Percentiles rank a stretch among this genome's conserved stretches.
phyloP scores from a whole-genome alignment of 2,329 filamentous ascomycete species.

The Penicillium sp. region DNA sequence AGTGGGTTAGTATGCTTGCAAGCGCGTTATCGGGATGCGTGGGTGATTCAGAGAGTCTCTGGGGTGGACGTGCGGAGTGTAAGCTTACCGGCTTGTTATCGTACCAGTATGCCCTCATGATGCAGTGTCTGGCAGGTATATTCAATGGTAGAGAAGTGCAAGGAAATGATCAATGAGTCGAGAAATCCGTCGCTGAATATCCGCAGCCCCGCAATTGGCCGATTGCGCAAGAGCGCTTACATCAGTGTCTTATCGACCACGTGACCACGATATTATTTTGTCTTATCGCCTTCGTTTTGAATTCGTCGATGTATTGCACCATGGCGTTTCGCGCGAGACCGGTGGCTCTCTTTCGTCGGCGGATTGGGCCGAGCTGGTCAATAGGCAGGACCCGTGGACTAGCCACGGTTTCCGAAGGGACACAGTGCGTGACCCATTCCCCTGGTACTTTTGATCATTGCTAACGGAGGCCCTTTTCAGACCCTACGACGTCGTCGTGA shows the following conservation, averaged over 20 bases:
- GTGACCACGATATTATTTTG: constrained; percentile 14
- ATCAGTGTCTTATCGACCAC: constrained; percentile 18
- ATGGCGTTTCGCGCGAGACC: constrained; percentile 39
- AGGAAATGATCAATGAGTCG: constrained; percentile 4
- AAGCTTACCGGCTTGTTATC: constrained; percentile 60
- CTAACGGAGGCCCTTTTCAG: constrained; percentile 28
- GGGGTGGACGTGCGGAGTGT: not conserved
- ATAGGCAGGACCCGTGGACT: constrained; percentile 30
- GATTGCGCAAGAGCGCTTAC: constrained; percentile 25
- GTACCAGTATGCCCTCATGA: constrained; percentile 71
- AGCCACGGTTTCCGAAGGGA: constrained; percentile 40
- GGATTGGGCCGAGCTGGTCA: constrained; percentile 22
- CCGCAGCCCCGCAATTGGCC: constrained; percentile 33
- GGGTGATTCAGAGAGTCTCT: not conserved
- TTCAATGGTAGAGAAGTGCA: not conserved
- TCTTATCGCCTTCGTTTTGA: constrained; percentile 16
- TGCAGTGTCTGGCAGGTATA: not conserved
- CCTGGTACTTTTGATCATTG: not conserved
- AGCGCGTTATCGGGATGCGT: constrained; percentile 8
- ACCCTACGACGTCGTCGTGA: constrained; percentile 87
- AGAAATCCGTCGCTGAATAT: constrained; percentile 16
- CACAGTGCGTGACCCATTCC: constrained; percentile 30
- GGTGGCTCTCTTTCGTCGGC: constrained; percentile 28
- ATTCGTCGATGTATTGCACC: constrained; percentile 6
- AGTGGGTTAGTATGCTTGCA: constrained; percentile 5